These are phyloP conservation scores for Hyaloperonospora brassicae DNA, from an alignment of 352 stramenopile species.

Conservation along the genomic window DNA sequence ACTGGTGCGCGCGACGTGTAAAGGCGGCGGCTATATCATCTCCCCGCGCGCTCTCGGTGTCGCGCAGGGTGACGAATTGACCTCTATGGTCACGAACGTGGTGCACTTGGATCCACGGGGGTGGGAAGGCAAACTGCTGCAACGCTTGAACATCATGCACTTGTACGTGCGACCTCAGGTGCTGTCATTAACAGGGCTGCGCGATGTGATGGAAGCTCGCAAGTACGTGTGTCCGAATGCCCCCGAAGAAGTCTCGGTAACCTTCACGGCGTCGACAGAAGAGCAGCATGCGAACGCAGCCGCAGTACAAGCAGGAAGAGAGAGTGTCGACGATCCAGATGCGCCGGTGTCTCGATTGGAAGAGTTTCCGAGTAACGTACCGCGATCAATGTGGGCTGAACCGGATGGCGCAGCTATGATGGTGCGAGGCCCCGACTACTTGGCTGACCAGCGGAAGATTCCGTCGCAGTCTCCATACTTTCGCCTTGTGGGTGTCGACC, in stretches of 20 bases:
- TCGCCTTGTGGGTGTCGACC: constrained; percentile 55
- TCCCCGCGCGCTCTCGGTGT: constrained; percentile 30
- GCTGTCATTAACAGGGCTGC: constrained; percentile 42
- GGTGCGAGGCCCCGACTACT: constrained; percentile 62
- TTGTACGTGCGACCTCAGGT: constrained; percentile 55
- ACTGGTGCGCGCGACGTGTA: constrained; percentile 52
- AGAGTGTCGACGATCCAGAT: constrained; percentile 14
- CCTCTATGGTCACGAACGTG: constrained; percentile 63
- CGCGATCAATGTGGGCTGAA: constrained; percentile 62
- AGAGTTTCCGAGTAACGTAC: constrained; percentile 48
- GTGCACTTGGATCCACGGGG: constrained; percentile 59
- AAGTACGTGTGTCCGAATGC: constrained; percentile 72
- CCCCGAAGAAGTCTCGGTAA: constrained; percentile 47
- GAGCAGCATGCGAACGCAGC: constrained; percentile 15
- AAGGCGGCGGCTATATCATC: constrained; percentile 57
- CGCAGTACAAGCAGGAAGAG: constrained; percentile 11
- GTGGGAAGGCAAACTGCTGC: constrained; percentile 59
- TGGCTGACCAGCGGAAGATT: constrained; percentile 62
- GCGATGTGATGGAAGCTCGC: constrained; percentile 66
- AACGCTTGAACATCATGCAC: constrained; percentile 46
- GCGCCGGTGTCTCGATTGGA: constrained; percentile 21
- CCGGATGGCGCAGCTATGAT: constrained; percentile 58
- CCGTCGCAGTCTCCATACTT: constrained; percentile 57
- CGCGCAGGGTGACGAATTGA: constrained; percentile 37
- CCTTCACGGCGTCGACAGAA: constrained; percentile 29